A percentile compares a stretch with the other conserved stretches of the same genome.
Conservation (phyloP, 805 yeast genomes). For the Myxozyma udenii region DNA sequence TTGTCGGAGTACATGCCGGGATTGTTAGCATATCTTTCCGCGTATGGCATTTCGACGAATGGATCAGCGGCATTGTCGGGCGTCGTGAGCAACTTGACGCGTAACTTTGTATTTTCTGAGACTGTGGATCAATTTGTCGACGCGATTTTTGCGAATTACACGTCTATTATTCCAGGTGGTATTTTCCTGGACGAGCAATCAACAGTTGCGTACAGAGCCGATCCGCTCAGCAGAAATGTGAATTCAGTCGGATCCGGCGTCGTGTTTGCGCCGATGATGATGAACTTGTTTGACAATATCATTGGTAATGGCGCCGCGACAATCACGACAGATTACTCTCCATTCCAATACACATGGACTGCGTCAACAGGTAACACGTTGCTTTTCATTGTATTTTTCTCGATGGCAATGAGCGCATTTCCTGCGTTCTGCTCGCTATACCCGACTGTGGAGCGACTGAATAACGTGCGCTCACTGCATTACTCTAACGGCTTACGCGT, state of each 20-base stretch:
- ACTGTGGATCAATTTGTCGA: constrained; percentile 26
- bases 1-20: constrained; percentile 5
- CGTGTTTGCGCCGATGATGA: constrained; percentile 30
- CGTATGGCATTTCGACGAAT: neutral
- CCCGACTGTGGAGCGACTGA: constrained; percentile 39
- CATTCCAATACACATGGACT: constrained; percentile 37
- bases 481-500: constrained; percentile 40
- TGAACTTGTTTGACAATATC: constrained; percentile 35
- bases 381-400: constrained; percentile 38
- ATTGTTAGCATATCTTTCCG: neutral
- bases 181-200: constrained; percentile 30
- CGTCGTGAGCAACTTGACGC: neutral
- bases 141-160: constrained; percentile 28
- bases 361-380: constrained; percentile 36
- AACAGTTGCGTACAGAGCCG: constrained; percentile 33
- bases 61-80: neutral
- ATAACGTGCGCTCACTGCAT: constrained; percentile 38
- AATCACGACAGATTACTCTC: constrained; percentile 35
- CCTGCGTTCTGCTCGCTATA: constrained; percentile 39
- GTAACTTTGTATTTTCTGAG: constrained; percentile 14
- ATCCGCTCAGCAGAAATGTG: constrained; percentile 20
- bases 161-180: constrained; percentile 37
- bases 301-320: constrained; percentile 33
- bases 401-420: constrained; percentile 38
- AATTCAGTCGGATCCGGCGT: constrained; percentile 22